Evolutionary conservation across 1,284 basidiomycete species (phyloP).

Genomic region (Cutaneotrichosporon mucoides): DNA sequence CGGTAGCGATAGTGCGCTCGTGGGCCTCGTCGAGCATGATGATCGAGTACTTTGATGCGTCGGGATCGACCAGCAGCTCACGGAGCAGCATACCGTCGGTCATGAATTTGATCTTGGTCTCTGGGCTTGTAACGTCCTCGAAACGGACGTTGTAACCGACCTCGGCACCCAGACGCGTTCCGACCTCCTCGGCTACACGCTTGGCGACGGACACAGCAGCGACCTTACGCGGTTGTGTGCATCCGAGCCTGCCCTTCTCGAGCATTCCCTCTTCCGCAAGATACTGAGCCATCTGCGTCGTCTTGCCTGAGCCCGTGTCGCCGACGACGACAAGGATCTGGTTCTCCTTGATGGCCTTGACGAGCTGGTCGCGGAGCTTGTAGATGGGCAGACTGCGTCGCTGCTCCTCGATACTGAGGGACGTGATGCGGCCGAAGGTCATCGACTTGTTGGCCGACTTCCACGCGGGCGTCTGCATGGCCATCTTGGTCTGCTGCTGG

Average conservation of each 20-base stretch:
- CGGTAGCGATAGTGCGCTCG: conserved; percentile 95
- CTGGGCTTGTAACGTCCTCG: conserved; percentile 95
- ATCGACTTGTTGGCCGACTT: conserved; percentile 96
- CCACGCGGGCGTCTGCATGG: conserved; percentile 78
- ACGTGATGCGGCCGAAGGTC: conserved; percentile 86
- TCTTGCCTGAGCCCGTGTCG: conserved; percentile 90
- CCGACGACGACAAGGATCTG: conserved; percentile 92
- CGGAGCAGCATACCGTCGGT: conserved; percentile 99
- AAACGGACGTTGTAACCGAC: conserved; percentile 99
- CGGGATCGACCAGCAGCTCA: conserved; percentile 93
- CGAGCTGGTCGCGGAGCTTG: conserved; percentile 86
- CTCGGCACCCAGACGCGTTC: conserved; percentile 91
- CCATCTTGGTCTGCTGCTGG: conserved; percentile 46
- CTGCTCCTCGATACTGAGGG: conserved; percentile 88
- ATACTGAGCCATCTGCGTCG: conserved; percentile 92
- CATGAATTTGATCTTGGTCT: conserved; percentile 99
- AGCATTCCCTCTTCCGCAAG: conserved; percentile 83
- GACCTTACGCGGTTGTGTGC: conserved; percentile 96
- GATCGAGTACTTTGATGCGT: conserved; percentile 86
- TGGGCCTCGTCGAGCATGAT: conserved; percentile 99
- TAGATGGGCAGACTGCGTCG: conserved; percentile 87
- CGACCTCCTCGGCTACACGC: conserved; percentile 96
- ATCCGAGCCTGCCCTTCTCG: conserved; percentile 84
- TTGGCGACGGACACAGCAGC: conserved; percentile 99
- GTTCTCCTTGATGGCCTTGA: conserved; percentile 91